A percentile compares a stretch with the other conserved stretches of the same genome.
These are phyloP conservation scores for Echinosophora koreensis DNA, from an alignment of 306 rosid species.

Conservation along the genomic window DNA sequence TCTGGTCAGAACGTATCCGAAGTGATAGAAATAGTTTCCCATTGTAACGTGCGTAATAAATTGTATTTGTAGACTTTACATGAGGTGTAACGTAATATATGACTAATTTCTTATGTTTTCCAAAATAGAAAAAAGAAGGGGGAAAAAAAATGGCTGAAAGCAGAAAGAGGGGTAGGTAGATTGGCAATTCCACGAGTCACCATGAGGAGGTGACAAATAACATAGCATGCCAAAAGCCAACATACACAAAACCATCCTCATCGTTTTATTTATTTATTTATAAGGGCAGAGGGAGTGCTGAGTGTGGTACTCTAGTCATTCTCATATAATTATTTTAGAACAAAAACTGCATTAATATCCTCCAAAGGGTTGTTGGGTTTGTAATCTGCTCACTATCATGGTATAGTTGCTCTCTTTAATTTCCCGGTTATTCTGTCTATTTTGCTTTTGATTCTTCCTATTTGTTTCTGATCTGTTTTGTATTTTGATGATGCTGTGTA, in stretches of 20 bases:
- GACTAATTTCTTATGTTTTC: background rate
- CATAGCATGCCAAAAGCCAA: background rate
- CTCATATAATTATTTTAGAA: background rate
- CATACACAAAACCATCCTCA: background rate
- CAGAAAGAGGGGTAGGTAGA: background rate
- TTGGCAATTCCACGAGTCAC: conserved; percentile 35
- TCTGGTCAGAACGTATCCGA: background rate
- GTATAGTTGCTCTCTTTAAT: conserved; percentile 32
- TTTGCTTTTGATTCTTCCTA: background rate
- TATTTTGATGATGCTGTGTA: conserved; percentile 5
- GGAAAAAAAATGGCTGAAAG: background rate
- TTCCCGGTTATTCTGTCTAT: background rate
- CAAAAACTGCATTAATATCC: background rate
- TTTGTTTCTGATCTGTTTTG: background rate
- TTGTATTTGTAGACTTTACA: background rate
- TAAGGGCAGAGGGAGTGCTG: too few relatives aligned
- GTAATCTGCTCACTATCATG: conserved; percentile 36
- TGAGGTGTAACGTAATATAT: background rate
- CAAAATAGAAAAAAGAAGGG: background rate
- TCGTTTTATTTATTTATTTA: background rate
- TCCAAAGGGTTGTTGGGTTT: conserved; percentile 1
- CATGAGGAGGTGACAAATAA: conserved; percentile 17
- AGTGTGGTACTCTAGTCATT: background rate
- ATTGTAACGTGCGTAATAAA: background rate
- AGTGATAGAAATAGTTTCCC: background rate